Conservation (phyloP, 1,284 basidiomycete species). For the Vanrija pseudolonga region DNA sequence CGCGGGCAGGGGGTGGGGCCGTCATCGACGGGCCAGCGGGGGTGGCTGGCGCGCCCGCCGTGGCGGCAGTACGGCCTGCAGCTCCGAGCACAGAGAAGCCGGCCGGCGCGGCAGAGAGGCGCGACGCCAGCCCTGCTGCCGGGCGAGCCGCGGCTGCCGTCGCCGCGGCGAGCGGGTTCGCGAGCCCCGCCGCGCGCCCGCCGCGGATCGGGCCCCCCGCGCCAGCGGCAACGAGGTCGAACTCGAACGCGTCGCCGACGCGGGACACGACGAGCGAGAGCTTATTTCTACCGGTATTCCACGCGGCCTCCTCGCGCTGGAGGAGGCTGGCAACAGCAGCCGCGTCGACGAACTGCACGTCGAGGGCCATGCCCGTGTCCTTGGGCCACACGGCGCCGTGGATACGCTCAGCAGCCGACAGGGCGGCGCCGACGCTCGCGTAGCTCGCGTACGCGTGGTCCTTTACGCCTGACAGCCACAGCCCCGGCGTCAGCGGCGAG, state of each 20-base stretch:
- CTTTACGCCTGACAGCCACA: constrained; percentile 47
- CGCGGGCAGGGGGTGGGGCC: too few relatives aligned
- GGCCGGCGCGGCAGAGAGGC: too few relatives aligned
- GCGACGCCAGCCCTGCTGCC: too few relatives aligned
- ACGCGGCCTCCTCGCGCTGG: constrained; percentile 41
- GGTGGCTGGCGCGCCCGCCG: too few relatives aligned
- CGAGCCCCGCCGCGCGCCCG: background rate
- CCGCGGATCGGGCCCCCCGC: background rate
- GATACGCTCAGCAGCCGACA: constrained; percentile 24
- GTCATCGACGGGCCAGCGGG: too few relatives aligned
- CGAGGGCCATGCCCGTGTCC: constrained; percentile 31
- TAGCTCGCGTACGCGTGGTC: constrained; percentile 44
- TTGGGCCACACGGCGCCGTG: constrained; percentile 32
- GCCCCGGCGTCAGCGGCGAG: constrained; percentile 24
- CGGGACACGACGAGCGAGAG: constrained; percentile 25
- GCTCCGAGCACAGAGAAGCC: too few relatives aligned
- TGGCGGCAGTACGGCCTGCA: too few relatives aligned
- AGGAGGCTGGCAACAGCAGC: constrained; percentile 29
- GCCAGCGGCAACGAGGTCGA: background rate
- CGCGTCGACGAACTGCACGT: constrained; percentile 42
- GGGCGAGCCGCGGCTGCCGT: background rate
- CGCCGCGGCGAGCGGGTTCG: background rate
- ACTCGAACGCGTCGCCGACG: constrained; percentile 2
- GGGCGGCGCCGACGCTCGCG: constrained; percentile 18
- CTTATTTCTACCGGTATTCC: constrained; percentile 41